These are phyloP conservation scores for Trichoderma harzianum DNA, from an alignment of 2,329 filamentous ascomycete genomes.

Conservation along the genomic window DNA sequence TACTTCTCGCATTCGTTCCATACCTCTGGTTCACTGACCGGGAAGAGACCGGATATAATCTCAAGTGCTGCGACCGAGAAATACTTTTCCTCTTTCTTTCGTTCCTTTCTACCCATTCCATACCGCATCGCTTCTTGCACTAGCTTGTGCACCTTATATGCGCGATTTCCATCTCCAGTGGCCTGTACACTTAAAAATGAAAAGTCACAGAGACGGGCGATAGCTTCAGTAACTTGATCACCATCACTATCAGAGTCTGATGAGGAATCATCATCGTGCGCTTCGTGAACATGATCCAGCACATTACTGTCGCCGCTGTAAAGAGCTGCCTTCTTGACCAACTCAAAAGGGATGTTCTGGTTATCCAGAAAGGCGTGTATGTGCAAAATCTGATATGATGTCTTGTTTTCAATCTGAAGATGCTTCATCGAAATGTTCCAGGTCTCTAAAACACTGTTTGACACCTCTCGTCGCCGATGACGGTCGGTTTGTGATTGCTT, in stretches of 20 bases:
- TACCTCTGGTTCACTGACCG: too few species aligned
- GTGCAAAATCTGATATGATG: constrained; percentile 27
- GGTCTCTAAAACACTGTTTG: constrained; percentile 34
- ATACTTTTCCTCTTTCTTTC: not conserved
- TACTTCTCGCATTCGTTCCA: too few species aligned
- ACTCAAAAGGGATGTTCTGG: constrained; percentile 29
- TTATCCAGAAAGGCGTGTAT: constrained; percentile 32
- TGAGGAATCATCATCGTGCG: not conserved
- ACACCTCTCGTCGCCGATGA: constrained; percentile 26
- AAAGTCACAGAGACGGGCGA: not conserved
- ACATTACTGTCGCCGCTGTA: too few species aligned
- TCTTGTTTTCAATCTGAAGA: constrained; percentile 27
- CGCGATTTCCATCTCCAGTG: not conserved
- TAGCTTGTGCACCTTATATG: not conserved
- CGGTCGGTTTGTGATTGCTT: constrained; percentile 26
- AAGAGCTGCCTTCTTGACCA: constrained; percentile 22
- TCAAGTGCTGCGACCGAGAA: not conserved
- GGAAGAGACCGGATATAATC: not conserved
- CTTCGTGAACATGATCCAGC: not conserved
- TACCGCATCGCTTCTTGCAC: not conserved
- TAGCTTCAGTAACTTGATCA: not conserved
- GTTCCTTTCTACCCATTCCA: not conserved
- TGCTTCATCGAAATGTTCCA: constrained; percentile 33
- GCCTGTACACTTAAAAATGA: not conserved
- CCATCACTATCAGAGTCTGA: not conserved